Conservation (phyloP, 345 rosid species). For the Hypericum androsaemum region DNA sequence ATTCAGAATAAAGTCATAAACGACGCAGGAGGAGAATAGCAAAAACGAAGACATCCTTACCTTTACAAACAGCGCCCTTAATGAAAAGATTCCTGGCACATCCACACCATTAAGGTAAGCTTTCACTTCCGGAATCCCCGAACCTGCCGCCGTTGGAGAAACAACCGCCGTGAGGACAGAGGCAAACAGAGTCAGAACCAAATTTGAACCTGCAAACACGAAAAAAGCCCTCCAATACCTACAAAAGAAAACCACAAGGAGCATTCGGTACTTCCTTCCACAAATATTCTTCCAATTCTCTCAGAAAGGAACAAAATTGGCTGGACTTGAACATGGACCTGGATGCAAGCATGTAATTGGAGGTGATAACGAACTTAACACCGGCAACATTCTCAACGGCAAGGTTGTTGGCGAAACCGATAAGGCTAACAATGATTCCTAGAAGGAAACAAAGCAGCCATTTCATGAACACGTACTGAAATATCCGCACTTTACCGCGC, state of each 20-base stretch:
- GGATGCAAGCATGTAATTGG: conserved; percentile 63
- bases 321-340: conserved; percentile 28
- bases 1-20: too few species aligned
- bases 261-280: too few species aligned
- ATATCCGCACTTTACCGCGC: conserved; percentile 45
- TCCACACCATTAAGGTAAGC: conserved; percentile 95
- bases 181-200: conserved; percentile 60
- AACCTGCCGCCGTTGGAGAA: conserved; percentile 82
- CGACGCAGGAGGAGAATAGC: too few species aligned
- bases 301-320: background rate
- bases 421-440: conserved; percentile 57
- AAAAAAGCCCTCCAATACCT: conserved; percentile 67
- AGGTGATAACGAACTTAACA: conserved; percentile 72
- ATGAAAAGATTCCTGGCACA: conserved; percentile 68
- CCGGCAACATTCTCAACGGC: conserved; percentile 91
- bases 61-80: conserved; percentile 65
- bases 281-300: too few species aligned
- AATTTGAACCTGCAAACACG: conserved; percentile 54
- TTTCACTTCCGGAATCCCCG: conserved; percentile 94
- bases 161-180: conserved; percentile 52
- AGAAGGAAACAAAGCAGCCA: conserved; percentile 67
- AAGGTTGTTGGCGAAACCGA: conserved; percentile 75
- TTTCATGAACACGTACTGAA: conserved; percentile 71
- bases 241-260: too few species aligned
- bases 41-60: conserved; percentile 17